Evolutionary conservation across 2,329 filamentous ascomycete species (phyloP).

Genomic region (Emmonsiellopsis sp.): DNA sequence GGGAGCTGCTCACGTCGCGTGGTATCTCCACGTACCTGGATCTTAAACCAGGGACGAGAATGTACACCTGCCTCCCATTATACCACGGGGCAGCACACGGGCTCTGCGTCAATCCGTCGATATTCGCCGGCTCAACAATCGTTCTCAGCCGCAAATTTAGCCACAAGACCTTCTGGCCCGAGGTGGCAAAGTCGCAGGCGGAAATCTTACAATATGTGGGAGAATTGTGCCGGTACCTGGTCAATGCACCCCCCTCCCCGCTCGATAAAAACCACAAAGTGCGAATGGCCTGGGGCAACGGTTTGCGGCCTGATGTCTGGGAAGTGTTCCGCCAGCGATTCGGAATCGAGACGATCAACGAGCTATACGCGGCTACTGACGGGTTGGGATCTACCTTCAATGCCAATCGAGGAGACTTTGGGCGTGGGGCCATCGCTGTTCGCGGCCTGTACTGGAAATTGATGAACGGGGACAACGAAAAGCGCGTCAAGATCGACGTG

Average conservation of each 20-base stretch:
- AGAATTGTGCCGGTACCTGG: constrained; percentile 42
- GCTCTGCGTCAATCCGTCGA: constrained; percentile 36
- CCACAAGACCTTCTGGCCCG: constrained; percentile 38
- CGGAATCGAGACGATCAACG: constrained; percentile 29
- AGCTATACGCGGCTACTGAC: constrained; percentile 33
- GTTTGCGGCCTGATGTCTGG: constrained; percentile 35
- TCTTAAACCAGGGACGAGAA: constrained; percentile 23
- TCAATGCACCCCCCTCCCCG: constrained; percentile 35
- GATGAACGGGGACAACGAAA: constrained; percentile 2
- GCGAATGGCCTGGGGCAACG: constrained; percentile 37
- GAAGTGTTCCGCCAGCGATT: constrained; percentile 31
- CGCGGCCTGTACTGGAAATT: background rate
- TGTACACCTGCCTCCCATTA: constrained; percentile 39
- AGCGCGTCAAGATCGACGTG: constrained; percentile 2
- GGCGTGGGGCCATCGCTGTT: constrained; percentile 1
- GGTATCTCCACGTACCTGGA: constrained; percentile 24
- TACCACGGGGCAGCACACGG: constrained; percentile 41
- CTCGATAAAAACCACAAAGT: constrained; percentile 38
- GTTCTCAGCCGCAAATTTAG: constrained; percentile 40
- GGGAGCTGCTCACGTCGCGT: constrained; percentile 2
- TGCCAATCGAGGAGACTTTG: constrained; percentile 1
- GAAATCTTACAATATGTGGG: constrained; percentile 39
- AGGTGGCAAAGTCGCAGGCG: constrained; percentile 34
- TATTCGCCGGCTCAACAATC: constrained; percentile 32
- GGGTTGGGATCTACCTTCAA: constrained; percentile 13